phyloP scores from a whole-genome alignment of 441 rosid species.

The Manihot esculenta region DNA sequence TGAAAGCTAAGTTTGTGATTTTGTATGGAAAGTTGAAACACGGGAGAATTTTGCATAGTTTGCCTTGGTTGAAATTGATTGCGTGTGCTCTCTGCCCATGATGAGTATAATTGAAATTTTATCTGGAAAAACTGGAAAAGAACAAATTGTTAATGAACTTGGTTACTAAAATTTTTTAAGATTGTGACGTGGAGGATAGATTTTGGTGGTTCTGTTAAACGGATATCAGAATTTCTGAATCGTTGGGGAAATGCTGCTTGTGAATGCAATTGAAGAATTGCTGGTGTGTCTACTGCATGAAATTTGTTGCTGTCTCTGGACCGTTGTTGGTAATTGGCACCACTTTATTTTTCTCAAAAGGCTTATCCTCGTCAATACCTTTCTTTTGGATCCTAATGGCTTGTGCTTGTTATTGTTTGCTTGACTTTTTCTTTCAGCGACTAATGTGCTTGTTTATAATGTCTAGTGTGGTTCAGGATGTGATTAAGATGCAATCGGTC shows the following conservation, averaged over 20 bases:
- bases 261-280: not conserved
- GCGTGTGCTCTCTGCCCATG: not conserved
- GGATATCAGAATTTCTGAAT: not conserved
- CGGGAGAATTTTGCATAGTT: not conserved
- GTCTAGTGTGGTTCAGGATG: conserved; percentile 91
- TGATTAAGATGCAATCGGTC: conserved; percentile 69
- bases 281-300: not conserved
- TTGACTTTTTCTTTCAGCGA: conserved; percentile 3
- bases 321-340: not conserved
- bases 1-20: not conserved
- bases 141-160: not conserved
- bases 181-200: not conserved
- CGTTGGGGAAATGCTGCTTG: not conserved
- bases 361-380: not conserved
- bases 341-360: not conserved
- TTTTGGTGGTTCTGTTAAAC: not conserved
- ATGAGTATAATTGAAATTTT: not conserved
- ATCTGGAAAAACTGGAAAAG: not conserved
- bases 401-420: not conserved
- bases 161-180: not conserved
- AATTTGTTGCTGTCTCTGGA: not conserved
- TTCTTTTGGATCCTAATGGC: conserved; percentile 7
- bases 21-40: not conserved
- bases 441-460: conserved; percentile 27
- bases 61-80: conserved; percentile 11